Conservation (phyloP, 2,329 filamentous ascomycete species). For the Paecilomyces niveus region DNA sequence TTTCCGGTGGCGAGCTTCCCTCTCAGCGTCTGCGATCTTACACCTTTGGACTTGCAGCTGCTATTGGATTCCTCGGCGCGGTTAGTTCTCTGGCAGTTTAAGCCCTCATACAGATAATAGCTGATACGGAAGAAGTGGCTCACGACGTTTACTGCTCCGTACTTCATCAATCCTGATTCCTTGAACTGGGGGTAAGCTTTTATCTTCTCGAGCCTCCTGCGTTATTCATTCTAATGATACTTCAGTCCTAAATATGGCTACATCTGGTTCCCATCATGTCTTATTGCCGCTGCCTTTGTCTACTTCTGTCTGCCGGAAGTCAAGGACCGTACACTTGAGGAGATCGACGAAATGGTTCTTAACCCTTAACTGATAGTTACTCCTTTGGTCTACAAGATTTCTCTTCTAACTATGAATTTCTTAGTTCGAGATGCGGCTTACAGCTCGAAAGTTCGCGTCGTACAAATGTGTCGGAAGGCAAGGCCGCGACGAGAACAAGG, state of each 20-base stretch:
- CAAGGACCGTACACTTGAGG: slow-evolving; percentile 47
- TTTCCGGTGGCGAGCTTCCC: slow-evolving; percentile 51
- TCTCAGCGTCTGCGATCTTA: slow-evolving; percentile 51
- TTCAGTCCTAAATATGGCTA: slow-evolving; percentile 47
- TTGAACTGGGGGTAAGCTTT: slow-evolving; percentile 45
- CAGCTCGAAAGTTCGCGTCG: slow-evolving; percentile 29
- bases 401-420: neutral
- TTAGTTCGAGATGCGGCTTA: slow-evolving; percentile 31
- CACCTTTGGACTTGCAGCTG: slow-evolving; percentile 50
- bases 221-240: neutral
- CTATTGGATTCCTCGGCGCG: slow-evolving; percentile 48
- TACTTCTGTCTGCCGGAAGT: slow-evolving; percentile 49
- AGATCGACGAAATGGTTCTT: slow-evolving; percentile 50
- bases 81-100: slow-evolving; percentile 9
- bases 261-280: slow-evolving; percentile 40
- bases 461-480: slow-evolving; percentile 28
- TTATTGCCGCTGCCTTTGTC: slow-evolving; percentile 21
- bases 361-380: neutral
- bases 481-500: slow-evolving; percentile 1
- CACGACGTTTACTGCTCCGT: slow-evolving; percentile 52
- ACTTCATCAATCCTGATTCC: slow-evolving; percentile 51
- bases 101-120: neutral
- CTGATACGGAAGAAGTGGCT: slow-evolving; percentile 34
- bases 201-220: neutral
- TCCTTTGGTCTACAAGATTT: neutral